Base-by-base conservation (phyloP, 305 asterid species). In the Striga hermonthica region DNA sequence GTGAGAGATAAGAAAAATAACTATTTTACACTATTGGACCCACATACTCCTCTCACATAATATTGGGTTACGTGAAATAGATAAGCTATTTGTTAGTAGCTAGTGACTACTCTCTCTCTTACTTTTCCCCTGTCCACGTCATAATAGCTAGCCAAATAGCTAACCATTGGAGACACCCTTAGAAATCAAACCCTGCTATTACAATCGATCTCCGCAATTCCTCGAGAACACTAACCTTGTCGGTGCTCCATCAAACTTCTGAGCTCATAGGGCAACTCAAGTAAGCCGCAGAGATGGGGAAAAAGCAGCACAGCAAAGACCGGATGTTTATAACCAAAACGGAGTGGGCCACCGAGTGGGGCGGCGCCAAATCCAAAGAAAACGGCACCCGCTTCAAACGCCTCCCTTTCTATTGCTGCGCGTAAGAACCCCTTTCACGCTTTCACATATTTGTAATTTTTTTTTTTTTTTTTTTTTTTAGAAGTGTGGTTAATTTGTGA, bases 341-440 rank as follows among this genome's bases (percentile, higher is more conserved):
- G 59, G 99, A 93, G 82, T 93, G 99, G 99, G 99, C 99, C 58
- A 94, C 97, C 62, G 97, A 94, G 63, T 94, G 99, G 99, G 99
- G 99, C 52, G 99, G 99, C 54, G 97, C 97, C 11, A 93, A 93
- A 80, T 90, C 97, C 67, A 88, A 90, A 76, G 96, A 90, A 78
- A 56, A 69, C 40, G 89, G 91, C 48, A 76, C 90, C 53, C 91
- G 88, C 41, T 94, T 88, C 79, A 83, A 93, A 78, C 95, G 97
- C 59, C 95, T 90, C 13, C 97, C 99, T 13, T 94, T 86, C 81
- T 90, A 94, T 70, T 93, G 99, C 93, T 93, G 99, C 97, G 96
- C 95, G 99, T 90, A 74, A 68, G 70, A 60, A 22, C 55, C 61
- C 37, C 12, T 62, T 75, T 56, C 16, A 66, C 34, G 34, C 55